A percentile compares a stretch with the other conserved stretches of the same genome.
Conservation (phyloP, 2,329 filamentous ascomycete species). For the Rosellinia necatrix region DNA sequence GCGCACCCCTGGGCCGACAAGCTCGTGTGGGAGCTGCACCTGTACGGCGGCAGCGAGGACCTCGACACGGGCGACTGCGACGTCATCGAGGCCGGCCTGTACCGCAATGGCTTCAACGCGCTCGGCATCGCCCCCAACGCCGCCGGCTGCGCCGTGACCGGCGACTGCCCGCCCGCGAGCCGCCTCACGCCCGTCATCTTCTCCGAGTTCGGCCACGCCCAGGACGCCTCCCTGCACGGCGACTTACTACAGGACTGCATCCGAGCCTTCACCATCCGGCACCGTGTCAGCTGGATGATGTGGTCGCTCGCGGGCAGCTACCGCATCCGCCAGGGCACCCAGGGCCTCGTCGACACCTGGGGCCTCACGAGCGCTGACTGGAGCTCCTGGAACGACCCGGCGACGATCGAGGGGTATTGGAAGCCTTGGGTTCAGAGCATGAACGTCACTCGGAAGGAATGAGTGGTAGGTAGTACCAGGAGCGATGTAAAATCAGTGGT, state of each 20-base stretch:
- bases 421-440: constrained; percentile 54
- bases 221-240: constrained; percentile 48
- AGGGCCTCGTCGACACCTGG: constrained; percentile 54
- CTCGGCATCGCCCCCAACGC: constrained; percentile 47
- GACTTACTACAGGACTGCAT: constrained; percentile 53
- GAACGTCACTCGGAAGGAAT: constrained; percentile 38
- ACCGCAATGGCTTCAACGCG: constrained; percentile 56
- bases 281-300: constrained; percentile 54
- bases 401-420: constrained; percentile 53
- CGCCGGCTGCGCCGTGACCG: constrained; percentile 48
- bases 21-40: constrained; percentile 52
- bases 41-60: constrained; percentile 49
- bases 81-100: constrained; percentile 53
- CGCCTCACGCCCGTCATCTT: constrained; percentile 53
- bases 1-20: constrained; percentile 52
- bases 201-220: constrained; percentile 52
- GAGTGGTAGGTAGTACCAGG: background rate
- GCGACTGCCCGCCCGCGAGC: constrained; percentile 41
- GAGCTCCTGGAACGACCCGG: constrained; percentile 51
- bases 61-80: constrained; percentile 51
- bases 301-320: constrained; percentile 56
- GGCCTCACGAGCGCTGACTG: constrained; percentile 53
- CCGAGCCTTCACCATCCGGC: constrained; percentile 48
- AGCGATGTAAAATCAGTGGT: too few species aligned
- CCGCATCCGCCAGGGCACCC: constrained; percentile 49